Conservation (phyloP, 1,139 yeast species). For the Tardiomyces digboiensis region DNA sequence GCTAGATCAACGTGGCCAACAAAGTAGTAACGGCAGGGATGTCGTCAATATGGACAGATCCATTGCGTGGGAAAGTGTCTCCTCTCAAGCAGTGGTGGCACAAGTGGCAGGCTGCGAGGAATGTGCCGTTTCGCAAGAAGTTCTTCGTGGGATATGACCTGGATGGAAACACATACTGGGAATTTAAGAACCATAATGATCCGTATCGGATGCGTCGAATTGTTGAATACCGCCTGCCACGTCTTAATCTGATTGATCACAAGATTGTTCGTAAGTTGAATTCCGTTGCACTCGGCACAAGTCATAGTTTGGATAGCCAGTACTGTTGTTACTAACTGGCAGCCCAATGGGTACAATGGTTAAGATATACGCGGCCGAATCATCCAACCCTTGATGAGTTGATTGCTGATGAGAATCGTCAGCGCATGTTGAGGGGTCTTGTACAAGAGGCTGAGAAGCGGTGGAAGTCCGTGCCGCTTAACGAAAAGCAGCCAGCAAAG, state of each 20-base stretch:
- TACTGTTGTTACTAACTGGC: neutral
- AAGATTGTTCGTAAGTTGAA: constrained; percentile 28
- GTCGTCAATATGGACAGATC: neutral
- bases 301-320: too few species aligned
- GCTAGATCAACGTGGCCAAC: too few species aligned
- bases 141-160: constrained; percentile 54
- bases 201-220: constrained; percentile 30
- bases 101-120: constrained; percentile 51
- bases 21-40: too few species aligned
- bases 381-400: constrained; percentile 61
- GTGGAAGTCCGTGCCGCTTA: constrained; percentile 37
- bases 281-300: too few species aligned
- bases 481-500: constrained; percentile 5
- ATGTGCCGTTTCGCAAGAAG: constrained; percentile 52
- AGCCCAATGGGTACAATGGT: constrained; percentile 78
- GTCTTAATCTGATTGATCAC: constrained; percentile 30
- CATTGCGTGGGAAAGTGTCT: neutral
- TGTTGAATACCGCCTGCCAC: constrained; percentile 27
- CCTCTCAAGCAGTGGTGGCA: constrained; percentile 33
- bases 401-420: constrained; percentile 46
- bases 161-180: constrained; percentile 83
- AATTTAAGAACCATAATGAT: constrained; percentile 40
- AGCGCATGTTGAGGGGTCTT: constrained; percentile 42
- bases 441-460: constrained; percentile 53
- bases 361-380: constrained; percentile 48